A percentile compares a stretch with the other conserved stretches of the same genome.
Conservation (phyloP, 345 rosid species). For the Hevea brasiliensis region DNA sequence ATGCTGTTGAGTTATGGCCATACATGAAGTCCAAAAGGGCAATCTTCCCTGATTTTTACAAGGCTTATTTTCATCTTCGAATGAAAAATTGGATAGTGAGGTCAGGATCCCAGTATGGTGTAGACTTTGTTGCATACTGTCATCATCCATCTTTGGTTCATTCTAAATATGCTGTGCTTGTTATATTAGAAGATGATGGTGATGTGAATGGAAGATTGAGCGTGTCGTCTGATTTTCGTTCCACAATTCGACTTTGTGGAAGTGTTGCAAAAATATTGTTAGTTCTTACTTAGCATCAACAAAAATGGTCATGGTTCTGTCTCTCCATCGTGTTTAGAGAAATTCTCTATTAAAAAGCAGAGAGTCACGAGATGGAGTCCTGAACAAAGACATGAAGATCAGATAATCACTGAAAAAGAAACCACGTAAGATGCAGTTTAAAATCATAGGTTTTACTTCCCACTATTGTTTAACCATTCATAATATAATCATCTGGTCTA, state of each 20-base stretch:
- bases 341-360: constrained; percentile 51
- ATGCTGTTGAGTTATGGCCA: constrained; percentile 47
- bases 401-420: constrained; percentile 23
- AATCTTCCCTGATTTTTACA: constrained; percentile 57
- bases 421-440: constrained; percentile 2
- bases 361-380: constrained; percentile 69
- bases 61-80: constrained; percentile 72
- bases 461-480: too few species aligned
- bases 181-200: constrained; percentile 42
- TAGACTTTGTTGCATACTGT: constrained; percentile 72
- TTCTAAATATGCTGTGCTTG: constrained; percentile 72
- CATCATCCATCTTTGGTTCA: constrained; percentile 88
- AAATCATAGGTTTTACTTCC: too few species aligned
- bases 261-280: constrained; percentile 76
- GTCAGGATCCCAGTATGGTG: constrained; percentile 71
- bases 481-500: too few species aligned
- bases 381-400: constrained; percentile 59
- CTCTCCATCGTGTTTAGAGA: constrained; percentile 43
- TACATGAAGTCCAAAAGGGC: constrained; percentile 47
- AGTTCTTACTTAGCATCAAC: constrained; percentile 46
- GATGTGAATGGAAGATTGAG: constrained; percentile 44
- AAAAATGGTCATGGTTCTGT: constrained; percentile 35
- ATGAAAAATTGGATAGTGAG: constrained; percentile 74
- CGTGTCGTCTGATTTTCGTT: constrained; percentile 71
- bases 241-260: constrained; percentile 65